These are phyloP conservation scores for Debaryomyces sp. DNA, from an alignment of 1,139 yeast species.

Conservation along the genomic window DNA sequence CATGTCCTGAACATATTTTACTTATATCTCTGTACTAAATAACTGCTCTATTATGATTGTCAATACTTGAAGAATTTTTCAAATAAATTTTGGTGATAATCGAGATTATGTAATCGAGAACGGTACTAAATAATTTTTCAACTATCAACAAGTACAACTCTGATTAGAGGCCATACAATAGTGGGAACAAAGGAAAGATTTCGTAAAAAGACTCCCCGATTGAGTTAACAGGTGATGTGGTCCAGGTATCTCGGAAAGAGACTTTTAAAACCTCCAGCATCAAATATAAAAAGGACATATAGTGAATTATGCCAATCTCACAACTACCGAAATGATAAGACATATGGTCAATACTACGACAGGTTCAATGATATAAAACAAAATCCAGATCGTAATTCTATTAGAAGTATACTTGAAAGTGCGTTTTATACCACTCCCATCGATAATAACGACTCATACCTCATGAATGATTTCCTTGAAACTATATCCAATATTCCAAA, in stretches of 20 bases:
- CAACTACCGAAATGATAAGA: background rate
- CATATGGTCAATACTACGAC: background rate
- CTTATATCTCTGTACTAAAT: background rate
- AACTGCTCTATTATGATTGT: background rate
- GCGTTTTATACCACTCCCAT: background rate
- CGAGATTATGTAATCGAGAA: conserved; percentile 1
- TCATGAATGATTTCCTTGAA: conserved; percentile 3
- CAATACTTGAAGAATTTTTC: conserved; percentile 4
- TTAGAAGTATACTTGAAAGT: background rate
- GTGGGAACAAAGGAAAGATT: background rate
- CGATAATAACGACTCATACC: background rate
- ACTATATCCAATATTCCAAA: background rate
- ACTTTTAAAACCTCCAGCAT: background rate
- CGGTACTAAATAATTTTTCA: conserved; percentile 1
- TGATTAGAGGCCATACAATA: background rate
- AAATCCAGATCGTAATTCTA: background rate
- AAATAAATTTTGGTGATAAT: background rate
- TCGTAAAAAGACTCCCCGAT: background rate
- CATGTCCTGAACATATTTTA: conserved; percentile 18
- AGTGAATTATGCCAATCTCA: background rate
- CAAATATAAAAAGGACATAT: background rate
- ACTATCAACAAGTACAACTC: background rate
- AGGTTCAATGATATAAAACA: background rate
- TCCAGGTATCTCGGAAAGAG: background rate
- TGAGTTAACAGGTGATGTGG: background rate